phyloP scores from a whole-genome alignment of 2,329 filamentous ascomycete species.

The Pseudomassariella vexata region DNA sequence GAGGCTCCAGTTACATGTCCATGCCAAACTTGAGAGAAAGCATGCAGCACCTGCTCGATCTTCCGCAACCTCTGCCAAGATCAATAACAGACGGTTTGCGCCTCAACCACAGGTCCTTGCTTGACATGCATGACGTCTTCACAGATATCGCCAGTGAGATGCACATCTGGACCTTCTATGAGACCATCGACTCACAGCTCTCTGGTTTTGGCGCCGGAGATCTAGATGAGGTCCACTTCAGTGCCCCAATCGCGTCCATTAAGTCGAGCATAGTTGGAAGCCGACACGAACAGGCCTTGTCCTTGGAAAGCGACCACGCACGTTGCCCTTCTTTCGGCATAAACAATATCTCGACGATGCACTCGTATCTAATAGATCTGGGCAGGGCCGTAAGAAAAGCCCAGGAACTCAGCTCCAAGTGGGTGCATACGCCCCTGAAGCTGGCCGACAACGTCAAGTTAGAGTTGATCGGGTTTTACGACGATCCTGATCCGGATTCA shows the following conservation, averaged over 20 bases:
- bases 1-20: constrained; percentile 57
- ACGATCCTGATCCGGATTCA: constrained; percentile 36
- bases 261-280: constrained; percentile 47
- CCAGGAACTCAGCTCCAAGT: constrained; percentile 23
- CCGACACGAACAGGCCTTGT: constrained; percentile 45
- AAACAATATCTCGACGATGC: constrained; percentile 42
- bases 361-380: constrained; percentile 30
- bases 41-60: constrained; percentile 45
- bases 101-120: constrained; percentile 42
- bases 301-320: constrained; percentile 49
- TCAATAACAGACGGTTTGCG: constrained; percentile 45
- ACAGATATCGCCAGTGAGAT: constrained; percentile 51
- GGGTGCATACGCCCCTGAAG: constrained; percentile 37
- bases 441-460: constrained; percentile 49
- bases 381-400: constrained; percentile 30
- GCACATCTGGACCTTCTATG: constrained; percentile 57
- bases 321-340: constrained; percentile 49
- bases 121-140: constrained; percentile 49
- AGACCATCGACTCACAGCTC: constrained; percentile 54
- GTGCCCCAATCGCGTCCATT: constrained; percentile 53
- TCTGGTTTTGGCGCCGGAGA: constrained; percentile 33
- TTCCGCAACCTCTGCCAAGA: constrained; percentile 43
- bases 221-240: constrained; percentile 46
- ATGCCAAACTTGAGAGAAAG: constrained; percentile 49
- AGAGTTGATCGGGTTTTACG: constrained; percentile 56